phyloP scores from a whole-genome alignment of 192 early-diverging fungal genomes.

The Helicostylum pulchrum region DNA sequence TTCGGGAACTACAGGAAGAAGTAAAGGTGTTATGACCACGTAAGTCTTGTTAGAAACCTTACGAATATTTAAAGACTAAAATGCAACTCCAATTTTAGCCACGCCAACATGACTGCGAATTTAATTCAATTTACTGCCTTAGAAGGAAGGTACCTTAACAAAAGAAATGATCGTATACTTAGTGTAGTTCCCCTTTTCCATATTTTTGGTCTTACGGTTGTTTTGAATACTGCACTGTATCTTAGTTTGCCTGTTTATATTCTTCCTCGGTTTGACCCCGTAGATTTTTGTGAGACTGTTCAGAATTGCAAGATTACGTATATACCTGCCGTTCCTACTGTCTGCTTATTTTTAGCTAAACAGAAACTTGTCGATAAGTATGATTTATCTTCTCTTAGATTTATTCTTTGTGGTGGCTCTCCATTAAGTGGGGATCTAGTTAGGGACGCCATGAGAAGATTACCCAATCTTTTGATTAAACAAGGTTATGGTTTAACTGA shows the following conservation, averaged over 20 bases:
- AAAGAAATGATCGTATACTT: conserved; percentile 6
- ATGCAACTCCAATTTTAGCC: conserved; percentile 12
- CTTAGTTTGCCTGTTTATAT: conserved; percentile 46
- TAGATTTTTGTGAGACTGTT: conserved; percentile 66
- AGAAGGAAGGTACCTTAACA: background rate
- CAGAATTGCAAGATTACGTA: conserved; percentile 62
- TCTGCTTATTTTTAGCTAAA: conserved; percentile 62
- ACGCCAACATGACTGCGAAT: conserved; percentile 32
- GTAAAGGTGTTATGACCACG: conserved; percentile 41
- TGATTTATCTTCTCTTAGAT: conserved; percentile 52
- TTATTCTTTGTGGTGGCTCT: conserved; percentile 61
- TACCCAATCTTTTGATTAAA: conserved; percentile 34
- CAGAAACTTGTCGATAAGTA: conserved; percentile 60
- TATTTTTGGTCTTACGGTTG: conserved; percentile 22
- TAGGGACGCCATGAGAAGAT: conserved; percentile 27
- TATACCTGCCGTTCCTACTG: conserved; percentile 80
- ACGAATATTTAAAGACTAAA: background rate
- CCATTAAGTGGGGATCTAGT: conserved; percentile 55
- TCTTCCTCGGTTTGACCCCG: conserved; percentile 59
- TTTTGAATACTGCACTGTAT: conserved; percentile 15
- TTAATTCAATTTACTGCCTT: conserved; percentile 12
- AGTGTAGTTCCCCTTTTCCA: conserved; percentile 32
- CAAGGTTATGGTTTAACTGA: conserved; percentile 81
- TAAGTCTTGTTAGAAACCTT: background rate
- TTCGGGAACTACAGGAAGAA: conserved; percentile 35